These are phyloP conservation scores for Rhododendron ovatum DNA, from an alignment of 148 eudicot species.

Conservation along the genomic window DNA sequence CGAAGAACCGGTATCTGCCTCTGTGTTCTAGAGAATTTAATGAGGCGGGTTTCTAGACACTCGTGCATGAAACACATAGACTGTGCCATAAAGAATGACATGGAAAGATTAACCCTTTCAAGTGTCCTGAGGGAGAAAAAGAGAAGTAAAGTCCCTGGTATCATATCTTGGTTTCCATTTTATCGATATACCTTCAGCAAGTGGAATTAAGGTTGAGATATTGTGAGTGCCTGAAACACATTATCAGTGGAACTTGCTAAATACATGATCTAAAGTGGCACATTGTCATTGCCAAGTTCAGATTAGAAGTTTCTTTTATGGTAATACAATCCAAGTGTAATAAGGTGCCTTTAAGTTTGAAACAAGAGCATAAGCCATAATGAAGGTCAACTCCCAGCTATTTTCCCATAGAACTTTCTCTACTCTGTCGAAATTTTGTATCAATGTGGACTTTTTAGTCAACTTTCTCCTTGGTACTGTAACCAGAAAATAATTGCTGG, in stretches of 20 bases:
- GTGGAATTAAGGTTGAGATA: neutral
- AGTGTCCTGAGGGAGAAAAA: neutral
- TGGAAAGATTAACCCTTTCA: neutral
- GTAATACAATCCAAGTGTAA: neutral
- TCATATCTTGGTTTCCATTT: neutral
- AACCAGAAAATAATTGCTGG: neutral
- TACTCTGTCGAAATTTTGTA: neutral
- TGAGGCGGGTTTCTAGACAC: neutral
- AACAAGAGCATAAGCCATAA: neutral
- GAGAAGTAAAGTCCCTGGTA: neutral
- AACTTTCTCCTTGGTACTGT: neutral
- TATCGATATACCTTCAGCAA: neutral
- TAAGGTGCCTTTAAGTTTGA: neutral
- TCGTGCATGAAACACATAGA: neutral
- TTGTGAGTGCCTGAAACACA: neutral
- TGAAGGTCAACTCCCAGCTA: neutral
- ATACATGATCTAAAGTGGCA: neutral
- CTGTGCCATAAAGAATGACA: neutral
- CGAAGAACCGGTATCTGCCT: neutral
- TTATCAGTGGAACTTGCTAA: neutral
- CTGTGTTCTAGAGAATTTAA: neutral
- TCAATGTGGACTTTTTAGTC: neutral
- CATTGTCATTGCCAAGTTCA: constrained; percentile 1
- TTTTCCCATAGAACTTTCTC: neutral
- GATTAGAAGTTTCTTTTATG: neutral